Percentiles rank a stretch among this genome's conserved stretches.
Evolutionary conservation across 2,329 filamentous ascomycete species (phyloP).

Genomic region (Didymella pomorum): DNA sequence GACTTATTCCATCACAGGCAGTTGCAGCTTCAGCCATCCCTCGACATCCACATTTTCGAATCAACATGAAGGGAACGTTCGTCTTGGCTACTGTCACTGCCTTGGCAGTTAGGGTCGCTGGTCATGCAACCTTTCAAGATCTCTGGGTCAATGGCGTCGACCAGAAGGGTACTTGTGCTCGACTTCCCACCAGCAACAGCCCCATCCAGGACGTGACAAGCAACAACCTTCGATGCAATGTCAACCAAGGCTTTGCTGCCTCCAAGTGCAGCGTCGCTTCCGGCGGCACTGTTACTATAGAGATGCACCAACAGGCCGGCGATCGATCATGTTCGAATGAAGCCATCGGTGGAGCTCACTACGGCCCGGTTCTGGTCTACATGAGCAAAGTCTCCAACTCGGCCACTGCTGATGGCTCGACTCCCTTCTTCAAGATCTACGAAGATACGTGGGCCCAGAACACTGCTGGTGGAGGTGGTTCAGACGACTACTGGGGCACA

Average conservation of each 20-base stretch:
- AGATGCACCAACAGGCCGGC: constrained; percentile 61
- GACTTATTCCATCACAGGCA: background rate
- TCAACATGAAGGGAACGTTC: constrained; percentile 29
- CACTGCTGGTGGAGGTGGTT: constrained; percentile 50
- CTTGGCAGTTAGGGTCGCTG: constrained; percentile 25
- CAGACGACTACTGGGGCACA: constrained; percentile 59
- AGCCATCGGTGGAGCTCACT: constrained; percentile 46
- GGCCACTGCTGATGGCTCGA: constrained; percentile 60
- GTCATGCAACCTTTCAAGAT: constrained; percentile 44
- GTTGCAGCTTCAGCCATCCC: background rate
- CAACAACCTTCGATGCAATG: constrained; percentile 60
- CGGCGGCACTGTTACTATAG: constrained; percentile 54
- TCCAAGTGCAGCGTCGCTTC: constrained; percentile 58
- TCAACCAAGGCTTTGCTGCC: constrained; percentile 35
- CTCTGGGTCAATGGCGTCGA: constrained; percentile 46
- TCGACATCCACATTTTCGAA: background rate
- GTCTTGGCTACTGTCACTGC: constrained; percentile 25
- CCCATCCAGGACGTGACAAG: constrained; percentile 59
- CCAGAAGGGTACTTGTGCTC: constrained; percentile 36
- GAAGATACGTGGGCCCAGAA: constrained; percentile 61
- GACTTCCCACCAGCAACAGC: constrained; percentile 49
- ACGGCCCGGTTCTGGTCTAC: constrained; percentile 63
- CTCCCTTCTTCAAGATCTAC: constrained; percentile 66
- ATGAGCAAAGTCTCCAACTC: constrained; percentile 54
- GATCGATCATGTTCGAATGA: constrained; percentile 59